phyloP scores from a whole-genome alignment of 2,329 filamentous ascomycete species.

The Ascochyta pisi region DNA sequence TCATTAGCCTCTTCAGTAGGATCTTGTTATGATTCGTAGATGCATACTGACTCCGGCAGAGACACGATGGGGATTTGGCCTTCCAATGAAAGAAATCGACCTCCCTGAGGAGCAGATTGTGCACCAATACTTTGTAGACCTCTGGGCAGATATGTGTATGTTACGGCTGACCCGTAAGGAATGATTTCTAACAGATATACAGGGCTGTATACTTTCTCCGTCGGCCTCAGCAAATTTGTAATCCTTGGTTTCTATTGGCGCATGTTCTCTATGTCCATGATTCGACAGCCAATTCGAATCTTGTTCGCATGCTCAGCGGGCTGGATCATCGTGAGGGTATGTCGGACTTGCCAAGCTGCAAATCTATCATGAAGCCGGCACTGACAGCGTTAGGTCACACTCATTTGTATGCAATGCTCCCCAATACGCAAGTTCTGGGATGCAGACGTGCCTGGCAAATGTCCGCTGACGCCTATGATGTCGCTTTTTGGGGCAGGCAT shows the following conservation, averaged over 20 bases:
- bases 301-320: constrained; percentile 18
- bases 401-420: constrained; percentile 28
- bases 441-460: constrained; percentile 19
- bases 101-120: constrained; percentile 21
- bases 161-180: not conserved
- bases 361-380: too few species aligned
- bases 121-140: constrained; percentile 29
- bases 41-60: constrained; percentile 21
- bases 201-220: constrained; percentile 32
- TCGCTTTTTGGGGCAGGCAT: constrained; percentile 26
- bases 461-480: constrained; percentile 28
- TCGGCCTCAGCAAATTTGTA: constrained; percentile 33
- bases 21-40: not conserved
- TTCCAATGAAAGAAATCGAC: constrained; percentile 22
- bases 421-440: constrained; percentile 32
- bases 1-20: constrained; percentile 33
- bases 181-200: not conserved
- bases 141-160: constrained; percentile 32
- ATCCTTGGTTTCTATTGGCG: constrained; percentile 34
- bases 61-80: constrained; percentile 33
- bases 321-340: constrained; percentile 29
- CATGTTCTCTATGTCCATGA: constrained; percentile 26
- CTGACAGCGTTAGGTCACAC: constrained; percentile 20
- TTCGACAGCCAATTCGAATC: constrained; percentile 29
- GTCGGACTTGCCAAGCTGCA: not conserved